Evolutionary conservation across 208 protist species (phyloP).

Genomic region (Jaenimonas drosophilae): DNA sequence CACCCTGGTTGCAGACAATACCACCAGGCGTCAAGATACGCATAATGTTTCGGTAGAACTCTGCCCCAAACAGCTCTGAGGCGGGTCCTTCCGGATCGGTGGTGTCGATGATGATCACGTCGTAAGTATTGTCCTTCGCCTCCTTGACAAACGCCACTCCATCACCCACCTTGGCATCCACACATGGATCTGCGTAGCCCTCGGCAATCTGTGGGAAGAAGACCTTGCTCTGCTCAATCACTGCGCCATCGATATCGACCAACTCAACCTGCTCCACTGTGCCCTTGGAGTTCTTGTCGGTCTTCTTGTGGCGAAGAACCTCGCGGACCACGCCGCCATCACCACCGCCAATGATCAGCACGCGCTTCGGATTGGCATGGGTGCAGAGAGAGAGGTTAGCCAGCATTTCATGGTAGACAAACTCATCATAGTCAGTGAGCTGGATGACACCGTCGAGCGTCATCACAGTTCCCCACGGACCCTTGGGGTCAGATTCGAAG

Average conservation of each 20-base stretch:
- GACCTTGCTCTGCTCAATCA: constrained; percentile 78
- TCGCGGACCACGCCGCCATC: constrained; percentile 97
- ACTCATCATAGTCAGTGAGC: constrained; percentile 96
- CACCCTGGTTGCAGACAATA: constrained; percentile 85
- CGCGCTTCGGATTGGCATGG: constrained; percentile 84
- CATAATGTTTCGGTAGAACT: constrained; percentile 76
- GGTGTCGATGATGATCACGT: constrained; percentile 94
- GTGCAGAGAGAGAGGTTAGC: constrained; percentile 89
- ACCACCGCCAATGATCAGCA: constrained; percentile 97
- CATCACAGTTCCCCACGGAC: constrained; percentile 94
- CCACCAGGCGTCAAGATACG: constrained; percentile 72
- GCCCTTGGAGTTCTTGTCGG: constrained; percentile 1
- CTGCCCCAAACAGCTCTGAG: constrained; percentile 75
- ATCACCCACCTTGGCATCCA: constrained; percentile 73
- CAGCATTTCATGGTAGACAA: constrained; percentile 98
- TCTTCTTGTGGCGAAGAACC: constrained; percentile 85
- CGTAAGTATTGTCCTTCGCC: constrained; percentile 71
- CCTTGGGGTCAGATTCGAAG: constrained; percentile 74
- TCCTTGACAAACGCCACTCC: constrained; percentile 77
- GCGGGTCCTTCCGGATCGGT: constrained; percentile 91
- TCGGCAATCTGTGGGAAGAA: constrained; percentile 81
- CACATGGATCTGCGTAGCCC: constrained; percentile 57
- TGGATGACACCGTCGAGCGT: constrained; percentile 96
- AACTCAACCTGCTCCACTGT: constrained; percentile 88
- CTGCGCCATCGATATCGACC: constrained; percentile 95